Evolutionary conservation across 2,329 filamentous ascomycete genomes (phyloP).

Genomic region (Hypoxylon sp.): DNA sequence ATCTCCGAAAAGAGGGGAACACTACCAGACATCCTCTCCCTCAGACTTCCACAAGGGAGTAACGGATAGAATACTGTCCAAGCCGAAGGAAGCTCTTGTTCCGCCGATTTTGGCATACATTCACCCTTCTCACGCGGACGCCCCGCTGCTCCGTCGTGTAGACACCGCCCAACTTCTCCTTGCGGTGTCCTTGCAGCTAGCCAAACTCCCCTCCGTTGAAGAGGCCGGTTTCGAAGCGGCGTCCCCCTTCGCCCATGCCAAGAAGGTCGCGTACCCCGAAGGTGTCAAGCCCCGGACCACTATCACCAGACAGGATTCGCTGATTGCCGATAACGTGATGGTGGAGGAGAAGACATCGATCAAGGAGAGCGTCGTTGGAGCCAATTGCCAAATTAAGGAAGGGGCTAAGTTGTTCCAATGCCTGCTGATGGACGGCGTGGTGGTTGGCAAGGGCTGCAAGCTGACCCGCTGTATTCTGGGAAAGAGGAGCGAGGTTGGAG

Average conservation of each 20-base stretch:
- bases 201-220: constrained; percentile 80
- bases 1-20: constrained; percentile 41
- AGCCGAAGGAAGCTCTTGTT: constrained; percentile 55
- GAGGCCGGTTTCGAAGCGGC: constrained; percentile 67
- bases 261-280: constrained; percentile 85
- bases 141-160: constrained; percentile 83
- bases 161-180: constrained; percentile 88
- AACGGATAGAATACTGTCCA: constrained; percentile 42
- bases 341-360: constrained; percentile 92
- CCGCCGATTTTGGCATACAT: constrained; percentile 86
- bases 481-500: constrained; percentile 83
- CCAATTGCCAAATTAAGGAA: constrained; percentile 85
- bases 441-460: constrained; percentile 85
- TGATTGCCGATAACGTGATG: constrained; percentile 89
- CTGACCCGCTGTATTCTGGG: constrained; percentile 90
- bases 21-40: constrained; percentile 39
- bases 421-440: constrained; percentile 90
- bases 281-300: constrained; percentile 84
- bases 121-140: constrained; percentile 68
- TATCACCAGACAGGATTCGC: constrained; percentile 82
- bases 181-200: constrained; percentile 83
- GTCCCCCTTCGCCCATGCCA: constrained; percentile 80
- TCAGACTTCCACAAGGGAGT: constrained; percentile 41
- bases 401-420: constrained; percentile 91
- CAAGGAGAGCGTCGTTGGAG: constrained; percentile 90